Conservation (phyloP, 352 stramenopile species). For the Phytopythium sindhum region DNA sequence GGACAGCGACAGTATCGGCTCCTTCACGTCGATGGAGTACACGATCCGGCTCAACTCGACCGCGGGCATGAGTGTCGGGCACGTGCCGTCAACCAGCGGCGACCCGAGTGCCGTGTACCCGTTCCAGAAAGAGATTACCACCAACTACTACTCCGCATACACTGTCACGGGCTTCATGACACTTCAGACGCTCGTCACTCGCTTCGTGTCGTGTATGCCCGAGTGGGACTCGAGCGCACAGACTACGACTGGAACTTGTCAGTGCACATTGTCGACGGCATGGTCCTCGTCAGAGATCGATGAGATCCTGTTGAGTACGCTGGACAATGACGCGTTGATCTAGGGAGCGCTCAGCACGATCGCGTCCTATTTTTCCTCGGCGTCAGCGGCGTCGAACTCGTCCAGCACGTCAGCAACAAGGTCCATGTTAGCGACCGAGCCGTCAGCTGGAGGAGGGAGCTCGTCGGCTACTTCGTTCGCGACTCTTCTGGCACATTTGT, state of each 20-base stretch:
- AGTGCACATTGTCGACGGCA: slow-evolving; percentile 12
- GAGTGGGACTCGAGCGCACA: slow-evolving; percentile 22
- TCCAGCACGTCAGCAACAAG: too few relatives aligned
- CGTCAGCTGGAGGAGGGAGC: too few relatives aligned
- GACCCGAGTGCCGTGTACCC: slow-evolving; percentile 1
- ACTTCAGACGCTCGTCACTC: slow-evolving; percentile 46
- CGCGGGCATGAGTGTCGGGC: not conserved
- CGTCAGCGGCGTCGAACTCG: not conserved
- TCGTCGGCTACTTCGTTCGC: not conserved
- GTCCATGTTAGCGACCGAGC: too few relatives aligned
- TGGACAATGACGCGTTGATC: slow-evolving; percentile 42
- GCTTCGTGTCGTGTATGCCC: slow-evolving; percentile 32
- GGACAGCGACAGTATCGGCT: slow-evolving; percentile 23
- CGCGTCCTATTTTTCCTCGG: too few relatives aligned
- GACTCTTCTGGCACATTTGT: slow-evolving; percentile 9
- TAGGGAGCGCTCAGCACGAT: slow-evolving; percentile 20
- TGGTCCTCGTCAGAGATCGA: slow-evolving; percentile 20
- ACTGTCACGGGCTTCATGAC: slow-evolving; percentile 39
- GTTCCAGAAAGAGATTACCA: slow-evolving; percentile 19
- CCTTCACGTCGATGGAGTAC: slow-evolving; percentile 42
- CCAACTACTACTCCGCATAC: slow-evolving; percentile 24
- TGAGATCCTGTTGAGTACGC: slow-evolving; percentile 23
- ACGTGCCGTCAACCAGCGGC: not conserved
- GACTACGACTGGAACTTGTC: slow-evolving; percentile 26
- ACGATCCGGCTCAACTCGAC: slow-evolving; percentile 50